A percentile compares a stretch with the other conserved stretches of the same genome.
These are phyloP conservation scores for Globisporangium cystogenes DNA, from an alignment of 352 stramenopile species.

Conservation along the genomic window DNA sequence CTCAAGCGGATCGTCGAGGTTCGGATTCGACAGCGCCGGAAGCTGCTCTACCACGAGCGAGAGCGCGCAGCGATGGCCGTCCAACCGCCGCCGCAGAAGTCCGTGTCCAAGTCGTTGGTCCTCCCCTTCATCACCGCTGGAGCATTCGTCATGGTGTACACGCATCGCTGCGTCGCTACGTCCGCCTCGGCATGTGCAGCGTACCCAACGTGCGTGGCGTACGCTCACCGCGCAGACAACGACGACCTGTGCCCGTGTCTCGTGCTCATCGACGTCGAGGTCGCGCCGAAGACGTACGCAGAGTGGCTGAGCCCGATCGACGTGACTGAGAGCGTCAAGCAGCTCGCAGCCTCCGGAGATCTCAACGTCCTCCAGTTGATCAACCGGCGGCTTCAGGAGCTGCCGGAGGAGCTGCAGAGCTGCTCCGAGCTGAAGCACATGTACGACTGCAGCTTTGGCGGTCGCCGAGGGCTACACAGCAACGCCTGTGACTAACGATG, in stretches of 20 bases:
- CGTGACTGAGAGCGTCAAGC: slow-evolving; percentile 18
- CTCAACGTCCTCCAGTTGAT: slow-evolving; percentile 34
- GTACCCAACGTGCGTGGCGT: slow-evolving; percentile 21
- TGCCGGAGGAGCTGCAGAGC: slow-evolving; percentile 19
- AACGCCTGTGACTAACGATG: neutral
- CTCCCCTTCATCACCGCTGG: slow-evolving; percentile 15
- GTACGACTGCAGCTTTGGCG: too few relatives aligned
- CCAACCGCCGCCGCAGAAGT: slow-evolving; percentile 1
- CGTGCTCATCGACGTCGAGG: slow-evolving; percentile 24
- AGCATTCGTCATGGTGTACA: slow-evolving; percentile 12
- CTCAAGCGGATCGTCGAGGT: slow-evolving; percentile 16
- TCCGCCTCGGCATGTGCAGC: slow-evolving; percentile 9
- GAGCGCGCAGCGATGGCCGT: neutral
- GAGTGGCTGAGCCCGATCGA: slow-evolving; percentile 21
- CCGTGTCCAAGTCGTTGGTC: slow-evolving; percentile 17
- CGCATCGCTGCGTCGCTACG: slow-evolving; percentile 12
- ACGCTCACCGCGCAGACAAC: slow-evolving; percentile 14
- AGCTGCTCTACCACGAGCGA: slow-evolving; percentile 6
- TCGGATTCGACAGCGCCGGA: slow-evolving; percentile 6
- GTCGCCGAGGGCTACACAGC: too few relatives aligned
- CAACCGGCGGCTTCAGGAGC: slow-evolving; percentile 19
- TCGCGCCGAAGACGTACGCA: slow-evolving; percentile 10
- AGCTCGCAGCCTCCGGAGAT: slow-evolving; percentile 19
- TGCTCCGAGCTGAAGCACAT: slow-evolving; percentile 32
- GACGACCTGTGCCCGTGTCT: slow-evolving; percentile 26